These are phyloP conservation scores for Bauhinia variegata DNA, from an alignment of 306 rosid genomes.

Conservation along the genomic window DNA sequence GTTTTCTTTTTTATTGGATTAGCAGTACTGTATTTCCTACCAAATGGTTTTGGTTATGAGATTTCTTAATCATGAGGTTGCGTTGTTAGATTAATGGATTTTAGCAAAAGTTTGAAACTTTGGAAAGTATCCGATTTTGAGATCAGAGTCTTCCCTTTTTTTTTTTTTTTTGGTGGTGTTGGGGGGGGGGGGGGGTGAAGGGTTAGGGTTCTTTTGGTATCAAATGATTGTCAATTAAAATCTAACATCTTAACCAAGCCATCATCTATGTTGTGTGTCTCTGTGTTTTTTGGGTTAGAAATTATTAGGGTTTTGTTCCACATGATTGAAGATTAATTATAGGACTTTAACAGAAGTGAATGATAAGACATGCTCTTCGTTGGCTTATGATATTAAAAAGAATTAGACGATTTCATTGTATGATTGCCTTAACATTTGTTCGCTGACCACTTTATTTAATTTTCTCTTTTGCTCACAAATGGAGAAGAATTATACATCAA, in stretches of 20 bases:
- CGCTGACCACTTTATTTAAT: neutral
- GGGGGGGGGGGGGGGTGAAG: too few species aligned
- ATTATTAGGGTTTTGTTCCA: too few species aligned
- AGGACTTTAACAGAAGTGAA: too few species aligned
- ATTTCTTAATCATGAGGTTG: neutral
- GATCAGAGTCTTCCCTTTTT: neutral
- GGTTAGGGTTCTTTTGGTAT: too few species aligned
- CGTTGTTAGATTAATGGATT: neutral
- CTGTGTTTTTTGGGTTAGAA: too few species aligned
- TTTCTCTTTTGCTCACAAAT: constrained; percentile 8
- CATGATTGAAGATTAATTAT: too few species aligned
- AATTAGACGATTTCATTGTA: neutral
- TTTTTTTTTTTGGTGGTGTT: neutral
- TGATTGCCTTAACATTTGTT: neutral
- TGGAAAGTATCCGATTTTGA: neutral
- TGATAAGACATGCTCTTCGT: neutral
- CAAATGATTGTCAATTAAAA: too few species aligned
- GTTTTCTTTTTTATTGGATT: neutral
- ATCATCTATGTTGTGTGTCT: too few species aligned
- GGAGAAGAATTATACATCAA: constrained; percentile 16
- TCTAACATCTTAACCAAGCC: too few species aligned
- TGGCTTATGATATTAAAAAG: neutral
- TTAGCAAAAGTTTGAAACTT: constrained; percentile 12
- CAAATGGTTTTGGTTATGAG: neutral
- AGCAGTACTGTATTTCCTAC: neutral